Base-by-base conservation (phyloP, 169 alveolate genomes). In the Fabrea salina region DNA sequence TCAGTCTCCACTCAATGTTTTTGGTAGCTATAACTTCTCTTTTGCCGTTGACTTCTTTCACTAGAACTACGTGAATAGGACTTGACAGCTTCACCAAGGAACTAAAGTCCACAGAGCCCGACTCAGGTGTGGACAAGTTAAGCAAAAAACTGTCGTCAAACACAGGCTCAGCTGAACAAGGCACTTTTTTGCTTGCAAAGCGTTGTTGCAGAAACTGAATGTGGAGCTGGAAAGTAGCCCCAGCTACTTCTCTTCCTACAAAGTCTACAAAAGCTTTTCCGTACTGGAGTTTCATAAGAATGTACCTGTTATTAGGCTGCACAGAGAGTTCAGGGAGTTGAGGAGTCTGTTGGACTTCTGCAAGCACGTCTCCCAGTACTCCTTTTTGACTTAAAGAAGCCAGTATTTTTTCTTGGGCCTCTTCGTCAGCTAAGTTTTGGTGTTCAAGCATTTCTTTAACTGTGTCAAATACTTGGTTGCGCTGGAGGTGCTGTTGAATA, bases 1-100 rank as follows among this genome's bases (percentile, higher is more conserved):
- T 70, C n/a, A 67, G 75, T 66, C 93, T 75, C 91, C 93, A 88
- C 30, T 88, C 93, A 3, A 88, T 75, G 41, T 59, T 68, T 80
- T 88, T 85, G 22, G 88, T 76, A 1, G 87, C 82, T 22, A 84
- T 30, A 16, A 88, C 77, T 37, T 82, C 79, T 49, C 71, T 70
- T 11, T 82, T 85, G 37, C 54, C 71, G 13, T 40, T 39, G 53
- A 35, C 53, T 27, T 79, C 80, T 35, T 58, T 61, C 11, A 64
- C 66, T 0, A 87, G 59, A 13, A 82, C 82, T 13, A 85, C 39
- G 33, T 85, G 87, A 8, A 87, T n/a, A 37, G 86, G 84, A n/a
- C 75, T 27, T 47, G 75, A 58, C 6, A 79, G 70, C 72, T 87
- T 87, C 25, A 84, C 57, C 47, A 87, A 27, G 27, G 87, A 0